Conservation (phyloP, 305 asterid species). For the Ajuga reptans region DNA sequence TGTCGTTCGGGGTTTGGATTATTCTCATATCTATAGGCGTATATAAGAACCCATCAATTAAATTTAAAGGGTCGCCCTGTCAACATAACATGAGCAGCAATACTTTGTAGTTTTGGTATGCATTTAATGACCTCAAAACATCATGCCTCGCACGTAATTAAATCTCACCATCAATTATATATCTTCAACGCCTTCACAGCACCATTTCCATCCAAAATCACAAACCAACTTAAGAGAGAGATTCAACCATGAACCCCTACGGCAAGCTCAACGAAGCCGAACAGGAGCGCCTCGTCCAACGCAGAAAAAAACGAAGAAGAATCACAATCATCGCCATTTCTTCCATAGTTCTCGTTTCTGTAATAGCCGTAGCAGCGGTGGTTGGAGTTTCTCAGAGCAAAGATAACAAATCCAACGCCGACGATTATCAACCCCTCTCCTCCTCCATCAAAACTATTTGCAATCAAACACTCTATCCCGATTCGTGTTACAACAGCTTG, state of each 20-base stretch:
- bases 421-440: neutral
- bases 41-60: too few species aligned
- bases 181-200: neutral
- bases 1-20: too few species aligned
- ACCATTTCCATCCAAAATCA: neutral
- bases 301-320: slow-evolving; percentile 27
- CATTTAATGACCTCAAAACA: neutral
- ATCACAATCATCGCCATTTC: slow-evolving; percentile 31
- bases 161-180: neutral
- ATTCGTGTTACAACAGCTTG: slow-evolving; percentile 40
- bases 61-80: too few species aligned
- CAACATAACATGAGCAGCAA: slow-evolving; percentile 22
- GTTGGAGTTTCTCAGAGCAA: slow-evolving; percentile 31
- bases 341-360: slow-evolving; percentile 34
- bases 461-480: slow-evolving; percentile 34
- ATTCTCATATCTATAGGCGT: too few species aligned
- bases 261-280: slow-evolving; percentile 29
- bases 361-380: slow-evolving; percentile 31
- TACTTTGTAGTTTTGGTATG: neutral
- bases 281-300: slow-evolving; percentile 29
- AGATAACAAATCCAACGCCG: neutral
- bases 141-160: slow-evolving; percentile 21
- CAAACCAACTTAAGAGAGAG: neutral
- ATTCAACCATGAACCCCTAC: slow-evolving; percentile 16
- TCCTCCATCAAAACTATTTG: slow-evolving; percentile 34